A percentile compares a stretch with the other conserved stretches of the same genome.
Conservation (phyloP, 2,329 filamentous ascomycete genomes). For the Teratosphaeria gauchensis region DNA sequence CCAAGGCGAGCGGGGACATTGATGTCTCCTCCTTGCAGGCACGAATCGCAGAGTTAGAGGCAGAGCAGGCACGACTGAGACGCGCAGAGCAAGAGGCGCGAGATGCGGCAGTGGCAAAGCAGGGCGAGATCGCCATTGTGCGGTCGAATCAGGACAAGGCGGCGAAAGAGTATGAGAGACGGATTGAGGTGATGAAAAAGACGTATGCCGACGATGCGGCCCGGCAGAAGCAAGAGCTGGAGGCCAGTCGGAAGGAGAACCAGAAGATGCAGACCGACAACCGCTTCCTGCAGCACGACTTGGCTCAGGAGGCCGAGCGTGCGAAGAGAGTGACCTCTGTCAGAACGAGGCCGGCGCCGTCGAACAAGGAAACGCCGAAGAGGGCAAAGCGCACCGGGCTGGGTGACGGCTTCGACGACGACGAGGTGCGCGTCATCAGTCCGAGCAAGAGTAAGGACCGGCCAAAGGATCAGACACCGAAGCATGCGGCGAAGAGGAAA, state of each 20-base stretch:
- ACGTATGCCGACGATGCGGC: slow-evolving; percentile 54
- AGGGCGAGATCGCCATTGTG: slow-evolving; percentile 67
- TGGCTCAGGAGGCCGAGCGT: slow-evolving; percentile 51
- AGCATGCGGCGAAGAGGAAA: slow-evolving; percentile 58
- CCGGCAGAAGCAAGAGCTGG: slow-evolving; percentile 54
- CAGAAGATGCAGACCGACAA: slow-evolving; percentile 59
- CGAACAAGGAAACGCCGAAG: slow-evolving; percentile 16
- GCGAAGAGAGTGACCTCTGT: slow-evolving; percentile 35
- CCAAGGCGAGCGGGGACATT: not conserved
- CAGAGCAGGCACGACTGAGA: slow-evolving; percentile 31
- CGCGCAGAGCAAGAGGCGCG: slow-evolving; percentile 33
- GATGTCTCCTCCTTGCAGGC: slow-evolving; percentile 28
- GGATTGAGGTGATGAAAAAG: slow-evolving; percentile 53
- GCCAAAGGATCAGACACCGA: slow-evolving; percentile 47
- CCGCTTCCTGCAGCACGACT: slow-evolving; percentile 62
- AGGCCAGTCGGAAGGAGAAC: slow-evolving; percentile 55
- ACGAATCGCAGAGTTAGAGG: slow-evolving; percentile 38
- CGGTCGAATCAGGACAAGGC: slow-evolving; percentile 58
- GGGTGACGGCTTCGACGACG: slow-evolving; percentile 69
- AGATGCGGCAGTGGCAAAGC: slow-evolving; percentile 49
- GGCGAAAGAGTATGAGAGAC: slow-evolving; percentile 52
- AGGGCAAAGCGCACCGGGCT: slow-evolving; percentile 15
- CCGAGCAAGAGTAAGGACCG: slow-evolving; percentile 35
- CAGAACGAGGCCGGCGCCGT: slow-evolving; percentile 5
- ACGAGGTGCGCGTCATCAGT: slow-evolving; percentile 38